A percentile compares a stretch with the other conserved stretches of the same genome.
These are phyloP conservation scores for Exutisphaerella laricina DNA, from an alignment of 2,329 filamentous ascomycete genomes.

Conservation along the genomic window DNA sequence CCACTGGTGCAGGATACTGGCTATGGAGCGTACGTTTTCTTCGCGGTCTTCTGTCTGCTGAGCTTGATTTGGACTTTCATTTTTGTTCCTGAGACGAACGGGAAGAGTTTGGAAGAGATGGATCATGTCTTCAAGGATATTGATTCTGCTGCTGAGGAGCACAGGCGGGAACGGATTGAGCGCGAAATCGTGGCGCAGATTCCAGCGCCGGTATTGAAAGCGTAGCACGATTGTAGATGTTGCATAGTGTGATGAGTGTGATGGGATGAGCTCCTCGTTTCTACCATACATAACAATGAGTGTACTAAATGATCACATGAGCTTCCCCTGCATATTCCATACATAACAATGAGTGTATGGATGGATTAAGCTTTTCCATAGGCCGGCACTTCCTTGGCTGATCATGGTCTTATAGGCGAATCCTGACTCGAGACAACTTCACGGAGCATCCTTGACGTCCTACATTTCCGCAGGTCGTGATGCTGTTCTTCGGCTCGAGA, in stretches of 20 bases:
- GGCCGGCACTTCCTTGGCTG: background rate
- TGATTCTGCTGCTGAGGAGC: constrained; percentile 22
- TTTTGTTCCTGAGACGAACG: constrained; percentile 55
- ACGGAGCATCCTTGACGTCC: too few relatives aligned
- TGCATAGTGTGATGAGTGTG: too few relatives aligned
- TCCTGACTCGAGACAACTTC: too few relatives aligned
- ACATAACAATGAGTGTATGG: background rate
- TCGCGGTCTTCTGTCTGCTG: constrained; percentile 50
- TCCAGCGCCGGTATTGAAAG: too few relatives aligned
- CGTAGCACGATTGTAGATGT: too few relatives aligned
- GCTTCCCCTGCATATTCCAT: too few relatives aligned
- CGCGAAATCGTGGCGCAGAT: constrained; percentile 19
- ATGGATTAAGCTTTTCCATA: background rate
- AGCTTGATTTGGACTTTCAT: constrained; percentile 49
- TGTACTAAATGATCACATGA: too few relatives aligned
- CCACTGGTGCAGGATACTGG: constrained; percentile 44
- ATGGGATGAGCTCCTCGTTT: too few relatives aligned
- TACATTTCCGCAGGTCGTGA: too few relatives aligned
- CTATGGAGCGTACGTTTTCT: constrained; percentile 57
- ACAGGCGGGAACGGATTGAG: constrained; percentile 25
- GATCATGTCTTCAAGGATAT: constrained; percentile 27
- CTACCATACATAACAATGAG: too few relatives aligned
- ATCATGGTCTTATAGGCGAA: background rate
- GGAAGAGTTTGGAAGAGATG: constrained; percentile 32
- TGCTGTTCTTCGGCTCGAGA: too few relatives aligned